Base-by-base conservation (phyloP, 2,329 filamentous ascomycete species). In the Ascochyta viciae-villosae region DNA sequence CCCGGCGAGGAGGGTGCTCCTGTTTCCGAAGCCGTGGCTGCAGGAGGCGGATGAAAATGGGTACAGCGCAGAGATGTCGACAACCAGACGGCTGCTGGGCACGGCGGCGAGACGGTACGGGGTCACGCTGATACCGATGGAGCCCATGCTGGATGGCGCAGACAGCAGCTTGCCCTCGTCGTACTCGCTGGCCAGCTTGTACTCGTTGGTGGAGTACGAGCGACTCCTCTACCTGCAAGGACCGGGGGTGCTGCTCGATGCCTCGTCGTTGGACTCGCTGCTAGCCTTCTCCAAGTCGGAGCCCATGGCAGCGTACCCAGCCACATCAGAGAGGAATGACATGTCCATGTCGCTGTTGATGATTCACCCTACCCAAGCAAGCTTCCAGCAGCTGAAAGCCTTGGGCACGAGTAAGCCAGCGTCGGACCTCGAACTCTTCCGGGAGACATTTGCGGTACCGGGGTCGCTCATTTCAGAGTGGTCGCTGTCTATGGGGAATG, bases 141-240 rank as follows among this genome's bases (percentile, higher is more conserved):
- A 74, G 37, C 72, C 78, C 1, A 66, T 79, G 6, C 60, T 74
- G 16, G 67, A 76, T 37, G 72, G 66, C 15, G 67, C 63, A 39
- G 69, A 75, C 57, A 73, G 69, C 23, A 65, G 69, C 13, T 37
- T 73, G 6, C 65, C 72, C 6, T 73, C 73, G 5, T 74, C 71
- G 1, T 81, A 80, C 61, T 80, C 79, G 12, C 70, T 81, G 4
- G 77, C 78, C n/a, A 78, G 72, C 57, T 66, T 80, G 0, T 81
- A 77, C 51, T 76, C 74, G 5, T 67, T 82, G 27, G 72, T 74
- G 24, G 77, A 78, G 31, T 78, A 80, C 44, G 79, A 82, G 57
- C 71, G 80, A 7, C 64, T 81, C 9, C 65, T 83, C 26, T 75
- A 76, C 40, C 71, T 83, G 29, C 74, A 79, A 24, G 74, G 75